A percentile compares a stretch with the other conserved stretches of the same genome.
Evolutionary conservation across 75 land plant species (phyloP).

Genomic region (Cryptomeria japonica): DNA sequence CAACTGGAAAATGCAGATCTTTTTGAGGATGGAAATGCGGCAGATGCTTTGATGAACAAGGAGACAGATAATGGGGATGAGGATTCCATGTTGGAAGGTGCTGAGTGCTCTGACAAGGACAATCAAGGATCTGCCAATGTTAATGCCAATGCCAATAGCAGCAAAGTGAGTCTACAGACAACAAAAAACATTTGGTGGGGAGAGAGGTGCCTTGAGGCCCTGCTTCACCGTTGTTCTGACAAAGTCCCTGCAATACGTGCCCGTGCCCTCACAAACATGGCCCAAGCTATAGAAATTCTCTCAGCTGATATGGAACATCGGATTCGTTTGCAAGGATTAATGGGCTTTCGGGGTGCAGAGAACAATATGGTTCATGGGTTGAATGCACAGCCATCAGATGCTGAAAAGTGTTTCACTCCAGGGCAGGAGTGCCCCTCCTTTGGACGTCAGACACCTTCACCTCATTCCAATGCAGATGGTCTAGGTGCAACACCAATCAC

Average conservation of each 20-base stretch:
- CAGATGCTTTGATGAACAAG: slow-evolving; percentile 16
- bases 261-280: slow-evolving; percentile 68
- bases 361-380: neutral
- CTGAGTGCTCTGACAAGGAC: neutral
- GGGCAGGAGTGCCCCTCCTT: slow-evolving; percentile 8
- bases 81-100: neutral
- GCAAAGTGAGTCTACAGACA: neutral
- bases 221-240: slow-evolving; percentile 72
- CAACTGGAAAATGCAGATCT: neutral
- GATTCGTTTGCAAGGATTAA: slow-evolving; percentile 21
- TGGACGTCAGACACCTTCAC: slow-evolving; percentile 29
- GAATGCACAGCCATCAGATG: neutral
- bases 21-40: neutral
- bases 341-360: slow-evolving; percentile 29
- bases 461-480: slow-evolving; percentile 14
- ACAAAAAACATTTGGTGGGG: slow-evolving; percentile 37
- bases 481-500: slow-evolving; percentile 25
- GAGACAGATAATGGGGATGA: neutral
- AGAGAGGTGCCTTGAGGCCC: slow-evolving; percentile 55
- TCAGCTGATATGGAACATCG: slow-evolving; percentile 25
- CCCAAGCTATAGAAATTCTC: slow-evolving; percentile 51
- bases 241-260: slow-evolving; percentile 59
- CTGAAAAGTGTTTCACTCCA: slow-evolving; percentile 17
- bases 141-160: neutral
- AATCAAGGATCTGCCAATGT: neutral